A percentile compares a stretch with the other conserved stretches of the same genome.
Evolutionary conservation across 495 filamentous ascomycete species (phyloP).

Genomic region (Aspergillus nanangensis): DNA sequence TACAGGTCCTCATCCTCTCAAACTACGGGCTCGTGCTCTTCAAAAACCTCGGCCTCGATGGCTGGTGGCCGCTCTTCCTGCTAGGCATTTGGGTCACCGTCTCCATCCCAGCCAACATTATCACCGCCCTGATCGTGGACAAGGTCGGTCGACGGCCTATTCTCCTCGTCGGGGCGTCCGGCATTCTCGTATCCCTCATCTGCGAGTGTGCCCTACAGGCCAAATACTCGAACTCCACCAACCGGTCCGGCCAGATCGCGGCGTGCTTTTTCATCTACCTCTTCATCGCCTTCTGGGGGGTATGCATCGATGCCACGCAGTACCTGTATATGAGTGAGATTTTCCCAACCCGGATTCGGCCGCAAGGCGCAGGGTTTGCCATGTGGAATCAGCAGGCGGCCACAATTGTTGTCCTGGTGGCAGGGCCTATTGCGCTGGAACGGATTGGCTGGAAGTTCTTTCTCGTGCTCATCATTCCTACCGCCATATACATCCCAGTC

Average conservation of each 20-base stretch:
- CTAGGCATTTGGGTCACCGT: not conserved
- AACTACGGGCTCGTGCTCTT: not conserved
- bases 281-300: not conserved
- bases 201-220: not conserved
- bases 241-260: not conserved
- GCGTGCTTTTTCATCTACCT: slow-evolving; percentile 1
- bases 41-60: not conserved
- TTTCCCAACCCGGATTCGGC: not conserved
- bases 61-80: not conserved
- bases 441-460: slow-evolving; percentile 1
- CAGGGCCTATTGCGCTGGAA: not conserved
- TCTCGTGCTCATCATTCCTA: not conserved
- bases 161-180: not conserved
- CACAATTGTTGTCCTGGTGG: not conserved
- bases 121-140: not conserved
- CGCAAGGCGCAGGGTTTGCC: not conserved
- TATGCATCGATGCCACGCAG: not conserved
- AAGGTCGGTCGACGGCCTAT: not conserved
- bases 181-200: not conserved
- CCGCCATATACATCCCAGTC: not conserved
- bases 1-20: not conserved
- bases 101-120: not conserved
- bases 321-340: not conserved
- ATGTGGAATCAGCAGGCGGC: not conserved
- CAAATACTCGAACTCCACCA: not conserved